A percentile compares a stretch with the other conserved stretches of the same genome.
Conservation (phyloP, 257 asterid species). For the Pogostemon cablin region DNA sequence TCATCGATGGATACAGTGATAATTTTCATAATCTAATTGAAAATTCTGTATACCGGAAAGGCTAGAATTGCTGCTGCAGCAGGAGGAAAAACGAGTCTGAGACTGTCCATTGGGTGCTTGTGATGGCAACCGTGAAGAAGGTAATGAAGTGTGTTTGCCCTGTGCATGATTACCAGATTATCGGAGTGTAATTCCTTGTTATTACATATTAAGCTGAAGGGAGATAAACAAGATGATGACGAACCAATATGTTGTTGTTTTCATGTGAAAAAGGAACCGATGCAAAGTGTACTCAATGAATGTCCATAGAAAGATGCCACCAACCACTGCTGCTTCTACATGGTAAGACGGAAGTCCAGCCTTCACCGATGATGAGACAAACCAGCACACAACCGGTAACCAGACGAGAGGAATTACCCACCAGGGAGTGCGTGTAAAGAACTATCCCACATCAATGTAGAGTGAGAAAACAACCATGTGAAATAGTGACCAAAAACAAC, state of each 20-base stretch:
- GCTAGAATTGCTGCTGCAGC: slow-evolving; percentile 51
- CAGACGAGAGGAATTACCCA: slow-evolving; percentile 70
- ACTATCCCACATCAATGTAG: slow-evolving; percentile 42
- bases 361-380: slow-evolving; percentile 40
- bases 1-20: not conserved
- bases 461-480: slow-evolving; percentile 14
- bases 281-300: slow-evolving; percentile 62
- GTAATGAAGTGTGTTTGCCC: slow-evolving; percentile 62
- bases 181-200: slow-evolving; percentile 6
- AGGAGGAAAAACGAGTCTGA: slow-evolving; percentile 63
- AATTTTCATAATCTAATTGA: not conserved
- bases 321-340: slow-evolving; percentile 45
- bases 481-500: not conserved
- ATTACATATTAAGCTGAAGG: not conserved
- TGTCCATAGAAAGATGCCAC: slow-evolving; percentile 59
- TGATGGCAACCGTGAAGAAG: slow-evolving; percentile 71
- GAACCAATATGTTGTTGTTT: slow-evolving; percentile 52
- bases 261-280: slow-evolving; percentile 60
- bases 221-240: slow-evolving; percentile 24
- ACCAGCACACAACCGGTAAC: slow-evolving; percentile 70
- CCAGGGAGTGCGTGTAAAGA: slow-evolving; percentile 73
- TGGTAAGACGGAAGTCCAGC: slow-evolving; percentile 47
- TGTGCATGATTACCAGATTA: slow-evolving; percentile 28
- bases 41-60: slow-evolving; percentile 37
- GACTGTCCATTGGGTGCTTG: slow-evolving; percentile 71